Percentiles rank a stretch among this genome's conserved stretches.
phyloP scores from a whole-genome alignment of 257 asterid species.

The Gynochthodes officinalis region DNA sequence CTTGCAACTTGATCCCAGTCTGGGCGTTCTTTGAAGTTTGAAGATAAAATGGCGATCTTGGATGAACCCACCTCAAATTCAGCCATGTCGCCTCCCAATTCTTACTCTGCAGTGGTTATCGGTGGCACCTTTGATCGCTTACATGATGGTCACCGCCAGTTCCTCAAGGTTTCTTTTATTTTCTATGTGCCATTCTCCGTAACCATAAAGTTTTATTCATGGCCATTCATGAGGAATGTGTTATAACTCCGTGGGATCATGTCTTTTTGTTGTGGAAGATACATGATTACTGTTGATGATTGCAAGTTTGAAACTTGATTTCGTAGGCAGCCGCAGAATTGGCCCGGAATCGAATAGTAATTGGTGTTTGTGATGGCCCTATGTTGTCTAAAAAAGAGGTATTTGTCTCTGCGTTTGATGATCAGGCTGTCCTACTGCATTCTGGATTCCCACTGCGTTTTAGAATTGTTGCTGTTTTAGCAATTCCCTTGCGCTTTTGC shows the following conservation, averaged over 20 bases:
- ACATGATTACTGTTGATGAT: neutral
- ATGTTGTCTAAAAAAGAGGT: conserved; percentile 85
- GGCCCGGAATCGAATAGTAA: conserved; percentile 66
- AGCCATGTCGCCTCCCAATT: conserved; percentile 43
- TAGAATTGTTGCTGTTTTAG: neutral
- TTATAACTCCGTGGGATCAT: neutral
- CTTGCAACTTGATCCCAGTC: neutral
- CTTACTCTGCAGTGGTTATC: conserved; percentile 70
- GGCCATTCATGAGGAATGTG: neutral
- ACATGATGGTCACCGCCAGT: conserved; percentile 92
- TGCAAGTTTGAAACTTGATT: neutral
- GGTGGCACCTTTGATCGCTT: conserved; percentile 97
- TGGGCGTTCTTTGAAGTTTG: neutral
- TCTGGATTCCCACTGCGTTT: neutral
- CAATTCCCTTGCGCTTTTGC: neutral
- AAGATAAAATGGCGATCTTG: conserved; percentile 30
- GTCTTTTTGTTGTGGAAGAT: neutral
- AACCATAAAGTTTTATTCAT: neutral
- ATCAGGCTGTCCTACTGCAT: neutral
- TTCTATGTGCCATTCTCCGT: neutral
- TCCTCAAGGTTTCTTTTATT: conserved; percentile 55
- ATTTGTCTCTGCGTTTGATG: neutral
- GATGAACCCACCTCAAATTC: conserved; percentile 34
- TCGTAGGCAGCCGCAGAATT: conserved; percentile 64
- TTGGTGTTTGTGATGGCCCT: conserved; percentile 91